Evolutionary conservation across 148 eudicot genomes (phyloP).

Genomic region (Spergularia bocconei): DNA sequence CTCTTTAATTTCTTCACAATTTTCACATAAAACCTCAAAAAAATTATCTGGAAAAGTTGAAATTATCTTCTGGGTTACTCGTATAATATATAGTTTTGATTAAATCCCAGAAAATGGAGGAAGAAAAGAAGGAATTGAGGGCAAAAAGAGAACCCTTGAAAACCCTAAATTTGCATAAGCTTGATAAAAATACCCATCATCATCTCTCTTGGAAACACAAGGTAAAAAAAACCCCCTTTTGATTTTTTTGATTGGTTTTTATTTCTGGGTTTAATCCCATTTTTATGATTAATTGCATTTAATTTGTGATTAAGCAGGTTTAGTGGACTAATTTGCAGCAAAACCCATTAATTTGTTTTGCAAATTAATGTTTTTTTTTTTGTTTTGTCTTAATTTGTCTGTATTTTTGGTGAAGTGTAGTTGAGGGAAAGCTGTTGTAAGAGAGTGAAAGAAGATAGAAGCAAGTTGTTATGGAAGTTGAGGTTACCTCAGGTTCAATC

Average conservation of each 20-base stretch:
- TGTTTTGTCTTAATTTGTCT: conserved; percentile 12
- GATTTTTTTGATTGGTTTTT: not conserved
- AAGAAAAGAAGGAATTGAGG: conserved; percentile 21
- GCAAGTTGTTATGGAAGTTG: conserved; percentile 63
- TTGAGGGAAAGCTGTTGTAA: conserved; percentile 74
- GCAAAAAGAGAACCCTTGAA: conserved; percentile 41
- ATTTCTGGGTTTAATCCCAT: not conserved
- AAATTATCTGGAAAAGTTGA: too few species aligned
- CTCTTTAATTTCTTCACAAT: too few species aligned
- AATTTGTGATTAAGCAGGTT: not conserved
- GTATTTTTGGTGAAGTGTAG: conserved; percentile 37
- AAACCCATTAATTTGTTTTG: too few species aligned
- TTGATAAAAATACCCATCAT: conserved; percentile 30
- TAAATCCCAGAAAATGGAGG: conserved; percentile 23
- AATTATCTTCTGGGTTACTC: too few species aligned
- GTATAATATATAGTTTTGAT: too few species aligned
- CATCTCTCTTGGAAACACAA: conserved; percentile 59
- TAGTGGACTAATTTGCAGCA: not conserved
- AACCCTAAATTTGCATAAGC: conserved; percentile 36
- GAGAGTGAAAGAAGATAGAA: conserved; percentile 72
- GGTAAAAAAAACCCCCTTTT: conserved; percentile 26
- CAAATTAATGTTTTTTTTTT: not conserved
- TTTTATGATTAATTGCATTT: not conserved
- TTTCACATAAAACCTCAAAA: too few species aligned
- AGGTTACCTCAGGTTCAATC: conserved; percentile 43